phyloP scores from a whole-genome alignment of 306 rosid genomes.

The Cucumis hystrix region DNA sequence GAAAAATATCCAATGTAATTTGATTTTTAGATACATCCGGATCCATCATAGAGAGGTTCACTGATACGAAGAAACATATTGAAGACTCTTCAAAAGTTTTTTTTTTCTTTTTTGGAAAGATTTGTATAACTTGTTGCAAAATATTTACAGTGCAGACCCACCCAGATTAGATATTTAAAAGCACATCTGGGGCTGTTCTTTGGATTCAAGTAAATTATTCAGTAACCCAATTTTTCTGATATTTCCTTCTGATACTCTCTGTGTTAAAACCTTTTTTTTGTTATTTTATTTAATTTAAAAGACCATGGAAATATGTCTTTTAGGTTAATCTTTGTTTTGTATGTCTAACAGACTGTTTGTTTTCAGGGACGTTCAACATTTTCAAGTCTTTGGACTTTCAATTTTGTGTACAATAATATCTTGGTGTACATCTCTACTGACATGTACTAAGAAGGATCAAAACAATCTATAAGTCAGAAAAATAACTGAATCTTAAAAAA shows the following conservation, averaged over 20 bases:
- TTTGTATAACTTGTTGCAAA: not conserved
- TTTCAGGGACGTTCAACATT: too few relatives aligned
- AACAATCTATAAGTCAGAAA: too few relatives aligned
- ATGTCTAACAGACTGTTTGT: not conserved
- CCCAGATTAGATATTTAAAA: not conserved
- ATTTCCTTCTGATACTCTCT: not conserved
- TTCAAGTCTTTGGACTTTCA: not conserved
- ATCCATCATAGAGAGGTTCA: not conserved
- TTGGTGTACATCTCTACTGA: too few relatives aligned
- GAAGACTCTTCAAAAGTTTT: not conserved
- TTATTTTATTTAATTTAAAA: too few relatives aligned
- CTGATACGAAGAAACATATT: not conserved
- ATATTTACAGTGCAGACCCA: not conserved
- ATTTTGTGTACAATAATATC: too few relatives aligned
- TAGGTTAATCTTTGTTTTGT: not conserved
- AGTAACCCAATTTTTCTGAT: not conserved
- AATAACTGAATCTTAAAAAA: too few relatives aligned
- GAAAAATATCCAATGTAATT: not conserved
- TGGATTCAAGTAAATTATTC: not conserved
- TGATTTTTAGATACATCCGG: not conserved
- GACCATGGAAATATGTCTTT: not conserved
- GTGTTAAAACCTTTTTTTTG: not conserved
- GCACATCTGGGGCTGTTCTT: conserved; percentile 2
- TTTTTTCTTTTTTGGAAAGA: not conserved
- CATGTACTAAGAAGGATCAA: too few relatives aligned